Evolutionary conservation across 75 land plant genomes (phyloP).

Genomic region (Chamaecyparis obtusa): DNA sequence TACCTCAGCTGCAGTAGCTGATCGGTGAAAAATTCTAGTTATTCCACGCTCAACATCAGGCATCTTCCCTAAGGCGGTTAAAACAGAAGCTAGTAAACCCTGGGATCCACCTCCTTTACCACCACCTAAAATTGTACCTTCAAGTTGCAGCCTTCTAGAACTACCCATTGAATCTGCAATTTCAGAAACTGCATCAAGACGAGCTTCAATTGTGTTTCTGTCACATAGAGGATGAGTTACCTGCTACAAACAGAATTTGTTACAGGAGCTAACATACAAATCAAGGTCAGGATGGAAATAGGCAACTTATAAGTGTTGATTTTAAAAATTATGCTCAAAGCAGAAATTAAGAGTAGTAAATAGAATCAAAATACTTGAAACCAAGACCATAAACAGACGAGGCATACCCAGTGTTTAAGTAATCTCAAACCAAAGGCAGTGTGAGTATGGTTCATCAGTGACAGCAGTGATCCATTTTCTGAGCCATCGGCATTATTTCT

Average conservation of each 20-base stretch:
- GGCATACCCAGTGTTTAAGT: slow-evolving; percentile 84
- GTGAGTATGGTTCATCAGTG: slow-evolving; percentile 75
- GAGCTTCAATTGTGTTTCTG: slow-evolving; percentile 63
- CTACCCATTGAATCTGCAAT: slow-evolving; percentile 72
- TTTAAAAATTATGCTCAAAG: not conserved
- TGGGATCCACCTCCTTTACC: slow-evolving; percentile 38
- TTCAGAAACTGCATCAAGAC: slow-evolving; percentile 96
- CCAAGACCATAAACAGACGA: not conserved
- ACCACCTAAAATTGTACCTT: slow-evolving; percentile 32
- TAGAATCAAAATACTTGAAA: not conserved
- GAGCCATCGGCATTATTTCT: slow-evolving; percentile 75
- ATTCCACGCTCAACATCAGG: slow-evolving; percentile 97
- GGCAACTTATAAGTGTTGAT: not conserved
- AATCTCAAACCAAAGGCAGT: slow-evolving; percentile 92
- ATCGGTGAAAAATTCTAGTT: slow-evolving; percentile 83
- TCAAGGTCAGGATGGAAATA: not conserved
- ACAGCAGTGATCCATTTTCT: slow-evolving; percentile 73
- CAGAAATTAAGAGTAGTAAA: slow-evolving; percentile 3
- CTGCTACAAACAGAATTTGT: slow-evolving; percentile 32
- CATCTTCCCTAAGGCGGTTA: slow-evolving; percentile 57
- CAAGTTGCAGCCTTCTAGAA: slow-evolving; percentile 18
- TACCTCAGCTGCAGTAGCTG: slow-evolving; percentile 87
- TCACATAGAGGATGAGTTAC: slow-evolving; percentile 86
- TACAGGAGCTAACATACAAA: not conserved
- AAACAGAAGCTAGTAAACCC: slow-evolving; percentile 57